Base-by-base conservation (phyloP, 1,284 basidiomycete genomes). In the Cystobasidium pallidum region DNA sequence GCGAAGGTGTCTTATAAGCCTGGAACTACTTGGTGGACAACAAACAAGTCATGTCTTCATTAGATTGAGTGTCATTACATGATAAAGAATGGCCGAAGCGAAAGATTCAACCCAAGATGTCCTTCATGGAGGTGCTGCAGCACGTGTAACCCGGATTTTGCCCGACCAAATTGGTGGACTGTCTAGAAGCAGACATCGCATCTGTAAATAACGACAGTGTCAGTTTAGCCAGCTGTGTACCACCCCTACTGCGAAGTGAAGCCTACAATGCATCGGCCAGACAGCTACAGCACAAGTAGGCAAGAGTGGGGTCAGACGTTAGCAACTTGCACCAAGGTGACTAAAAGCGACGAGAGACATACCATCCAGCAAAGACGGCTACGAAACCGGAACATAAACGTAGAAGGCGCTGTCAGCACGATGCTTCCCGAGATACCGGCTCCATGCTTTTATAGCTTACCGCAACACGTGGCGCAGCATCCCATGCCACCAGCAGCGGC, bases 341-440 rank as follows among this genome's bases (percentile, higher is more conserved):
- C 10, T 4, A 4, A 45, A 8, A 24, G 2, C 4, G n/a, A 4
- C 11, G 19, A n/a, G 19, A 26, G 28, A 34, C 62, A 19, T 15
- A 64, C 62, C 62, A 64, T 64, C 62, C 62, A 32, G 62, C 62
- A 30, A 64, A 64, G 4, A 64, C 62, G 36, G 62, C 62, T 61
- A 26, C 26, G 13, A 28, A 11, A n/a, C 17, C 2, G 30, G 8
- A 13, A 61, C 10, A 8, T n/a, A 36, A 6, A 28, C 8, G n/a
- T n/a, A 10, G 4, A 39, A 3, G 11, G 6, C 0, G 21, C 58
- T 39, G 2, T 57, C 45, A 47, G 45, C n/a, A n/a, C n/a, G n/a
- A n/a, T n/a, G n/a, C n/a, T n/a, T 47, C 45, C n/a, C 19, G 11
- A 47, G n/a, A n/a, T 21, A 17, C 19, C 10, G 45, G 45, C 19